Base-by-base conservation (phyloP, 345 rosid genomes). In the Microcos paniculata region DNA sequence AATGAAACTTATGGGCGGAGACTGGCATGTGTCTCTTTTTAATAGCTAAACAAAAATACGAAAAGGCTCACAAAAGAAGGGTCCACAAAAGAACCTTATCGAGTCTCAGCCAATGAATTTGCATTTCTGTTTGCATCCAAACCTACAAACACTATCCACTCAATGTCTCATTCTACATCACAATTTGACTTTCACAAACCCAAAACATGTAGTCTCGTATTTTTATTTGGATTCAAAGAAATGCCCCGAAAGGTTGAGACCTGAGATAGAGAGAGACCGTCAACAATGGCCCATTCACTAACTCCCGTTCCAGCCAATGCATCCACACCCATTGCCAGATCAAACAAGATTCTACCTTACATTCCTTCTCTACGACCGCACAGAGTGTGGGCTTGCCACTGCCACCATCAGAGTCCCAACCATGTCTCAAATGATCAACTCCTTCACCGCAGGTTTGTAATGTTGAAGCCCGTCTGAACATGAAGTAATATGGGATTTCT, bases 61-160 rank as follows among this genome's bases (percentile, higher is more conserved):
- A n/a, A n/a, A 63, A 65, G 18, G 13, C 2, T 23, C 19, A 24
- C 24, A 14, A 42, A 43, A 46, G 12, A 48, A 46, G 82, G 81
- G 74, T 73, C 84, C 82, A 75, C 82, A 30, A 13, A 46, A 43
- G 33, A 76, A 71, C 82, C 91, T 87, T 91, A 87, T 91, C 91
- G 28, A 67, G 24, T 38, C 23, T 52, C 76, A 79, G 43, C 95
- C 91, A 87, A 88, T 86, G 79, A 82, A 68, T 9, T 70, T 40
- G 71, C 69, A 64, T 48, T 76, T 26, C 43, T 55, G 12, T 58
- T 55, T 18, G 6, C 70, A 78, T 76, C 75, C 77, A 76, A 55
- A 76, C 52, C 70, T 62, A 67, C 70, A 43, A 79, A 73, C 81
- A 48, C 74, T 49, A 75, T 81, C 83, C 77, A 7, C 46, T 30